Base-by-base conservation (phyloP, 2,329 filamentous ascomycete genomes). In the Colletotrichum sp. region DNA sequence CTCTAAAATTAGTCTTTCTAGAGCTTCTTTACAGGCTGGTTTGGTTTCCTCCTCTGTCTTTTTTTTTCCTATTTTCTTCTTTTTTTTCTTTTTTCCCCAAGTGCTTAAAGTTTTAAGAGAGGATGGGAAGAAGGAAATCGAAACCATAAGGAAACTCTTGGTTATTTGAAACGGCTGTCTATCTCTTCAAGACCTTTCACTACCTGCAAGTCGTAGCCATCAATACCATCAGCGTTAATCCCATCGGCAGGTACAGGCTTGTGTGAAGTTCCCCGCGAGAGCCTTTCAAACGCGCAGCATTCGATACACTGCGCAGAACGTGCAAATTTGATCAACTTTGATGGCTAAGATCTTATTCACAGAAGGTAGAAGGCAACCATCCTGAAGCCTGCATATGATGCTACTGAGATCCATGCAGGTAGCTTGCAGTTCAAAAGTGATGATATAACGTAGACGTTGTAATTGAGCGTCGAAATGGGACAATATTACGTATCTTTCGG, bases 41-140 rank as follows among this genome's bases (percentile, higher is more conserved):
- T 3, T 34, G 6, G 32, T 34, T 34, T 36, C 15, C 34, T 36
- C 36, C 36, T 39, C 8, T 16, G 18, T 18, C 1, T 3, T 18
- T 39, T 18, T 9, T 22, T 22, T 22, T 22, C 3, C 22, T 22
- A 22, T 22, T 22, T 22, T 22, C 22, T 22, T 22, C 22, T 22
- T 22, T 22, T 22, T 22, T 22, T 22, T 22, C 22, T 22, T 22
- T 22, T 22, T 22, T 22, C 22, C 22, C 22, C 22, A 22, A 22
- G 22, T 22, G 22, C 22, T 22, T 22, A 22, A 22, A 22, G 22
- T 22, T 22, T 22, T 22, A 22, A 22, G 3, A 18, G 8, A 43
- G 16, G 0, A 18, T 43, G 8, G 16, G 2, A 18, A 3, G 36
- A 43, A 43, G 0, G 16, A 18, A 18, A 0, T 3, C 5, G 5